Conservation (phyloP, 2,329 filamentous ascomycete genomes). For the Aspergillus pseudoterreus region DNA sequence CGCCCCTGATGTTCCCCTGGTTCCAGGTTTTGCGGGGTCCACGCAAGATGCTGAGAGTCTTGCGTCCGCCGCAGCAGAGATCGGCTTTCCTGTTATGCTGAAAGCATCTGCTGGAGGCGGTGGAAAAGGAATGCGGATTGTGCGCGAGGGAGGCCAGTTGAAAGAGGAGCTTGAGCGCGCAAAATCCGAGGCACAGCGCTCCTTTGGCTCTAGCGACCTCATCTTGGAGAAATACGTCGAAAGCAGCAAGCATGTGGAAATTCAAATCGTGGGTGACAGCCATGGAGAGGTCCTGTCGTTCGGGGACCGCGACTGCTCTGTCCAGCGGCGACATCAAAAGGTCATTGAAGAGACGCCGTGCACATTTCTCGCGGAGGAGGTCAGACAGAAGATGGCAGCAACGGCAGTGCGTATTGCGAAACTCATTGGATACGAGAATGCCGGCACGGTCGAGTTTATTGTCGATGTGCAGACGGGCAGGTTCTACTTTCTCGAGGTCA, state of each 20-base stretch:
- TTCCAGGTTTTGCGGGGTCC: conserved; percentile 23
- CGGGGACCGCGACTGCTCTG: conserved; percentile 49
- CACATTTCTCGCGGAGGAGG: conserved; percentile 26
- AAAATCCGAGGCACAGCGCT: conserved; percentile 37
- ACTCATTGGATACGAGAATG: conserved; percentile 38
- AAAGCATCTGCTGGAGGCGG: conserved; percentile 50
- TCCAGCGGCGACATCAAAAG: conserved; percentile 52
- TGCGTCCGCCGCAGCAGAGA: conserved; percentile 17
- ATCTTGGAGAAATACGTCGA: conserved; percentile 45
- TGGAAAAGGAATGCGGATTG: conserved; percentile 43
- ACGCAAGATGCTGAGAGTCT: conserved; percentile 20
- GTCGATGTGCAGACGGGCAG: conserved; percentile 35
- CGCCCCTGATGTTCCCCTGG: conserved; percentile 25
- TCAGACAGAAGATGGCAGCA: conserved; percentile 33
- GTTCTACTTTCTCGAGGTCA: conserved; percentile 50
- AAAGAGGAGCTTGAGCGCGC: conserved; percentile 34
- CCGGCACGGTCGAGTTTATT: conserved; percentile 47
- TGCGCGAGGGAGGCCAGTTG: conserved; percentile 29
- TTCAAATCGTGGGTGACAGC: conserved; percentile 41
- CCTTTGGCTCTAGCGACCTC: conserved; percentile 41
- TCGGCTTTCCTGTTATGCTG: conserved; percentile 42
- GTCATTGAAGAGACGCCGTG: conserved; percentile 49
- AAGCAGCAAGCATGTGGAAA: conserved; percentile 46
- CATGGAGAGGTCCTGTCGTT: conserved; percentile 3
- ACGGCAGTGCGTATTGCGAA: conserved; percentile 36